Evolutionary conservation across 129 eudicot genomes (phyloP).

Genomic region (Tanacetum coccineum): DNA sequence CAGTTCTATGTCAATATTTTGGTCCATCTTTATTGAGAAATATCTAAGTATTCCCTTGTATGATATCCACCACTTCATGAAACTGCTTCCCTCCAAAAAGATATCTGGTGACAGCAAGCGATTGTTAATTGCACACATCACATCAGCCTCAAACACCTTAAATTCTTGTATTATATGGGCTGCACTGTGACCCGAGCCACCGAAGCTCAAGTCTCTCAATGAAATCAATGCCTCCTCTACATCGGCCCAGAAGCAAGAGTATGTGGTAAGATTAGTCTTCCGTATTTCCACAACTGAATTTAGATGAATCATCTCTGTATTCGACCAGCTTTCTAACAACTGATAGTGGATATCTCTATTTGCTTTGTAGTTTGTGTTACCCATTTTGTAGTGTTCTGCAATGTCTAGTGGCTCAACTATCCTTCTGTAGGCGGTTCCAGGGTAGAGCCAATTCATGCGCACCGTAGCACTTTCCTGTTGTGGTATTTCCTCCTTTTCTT

Average conservation of each 20-base stretch:
- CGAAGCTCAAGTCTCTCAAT: conserved; percentile 26
- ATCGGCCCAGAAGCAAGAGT: conserved; percentile 60
- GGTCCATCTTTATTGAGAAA: neutral
- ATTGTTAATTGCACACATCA: conserved; percentile 21
- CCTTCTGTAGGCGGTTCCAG: conserved; percentile 46
- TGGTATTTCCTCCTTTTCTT: conserved; percentile 31
- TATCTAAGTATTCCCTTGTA: too few relatives aligned
- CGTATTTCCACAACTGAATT: neutral
- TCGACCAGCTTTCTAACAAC: conserved; percentile 42
- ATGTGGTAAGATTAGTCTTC: conserved; percentile 32
- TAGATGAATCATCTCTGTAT: conserved; percentile 17
- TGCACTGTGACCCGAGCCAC: neutral
- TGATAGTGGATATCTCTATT: conserved; percentile 31
- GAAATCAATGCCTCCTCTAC: conserved; percentile 59
- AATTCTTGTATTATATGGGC: neutral
- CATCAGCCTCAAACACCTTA: conserved; percentile 31
- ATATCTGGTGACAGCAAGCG: conserved; percentile 32
- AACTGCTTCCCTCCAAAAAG: conserved; percentile 14
- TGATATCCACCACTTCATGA: conserved; percentile 11
- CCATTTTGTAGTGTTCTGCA: conserved; percentile 38
- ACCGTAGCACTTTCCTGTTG: conserved; percentile 36
- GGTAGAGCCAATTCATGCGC: conserved; percentile 32
- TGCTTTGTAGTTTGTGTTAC: conserved; percentile 19
- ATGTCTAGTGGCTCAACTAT: conserved; percentile 57
- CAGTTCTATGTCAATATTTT: neutral